A percentile compares a stretch with the other conserved stretches of the same genome.
Conservation (phyloP, 208 protist species). For the Wallacemonas sp. region DNA sequence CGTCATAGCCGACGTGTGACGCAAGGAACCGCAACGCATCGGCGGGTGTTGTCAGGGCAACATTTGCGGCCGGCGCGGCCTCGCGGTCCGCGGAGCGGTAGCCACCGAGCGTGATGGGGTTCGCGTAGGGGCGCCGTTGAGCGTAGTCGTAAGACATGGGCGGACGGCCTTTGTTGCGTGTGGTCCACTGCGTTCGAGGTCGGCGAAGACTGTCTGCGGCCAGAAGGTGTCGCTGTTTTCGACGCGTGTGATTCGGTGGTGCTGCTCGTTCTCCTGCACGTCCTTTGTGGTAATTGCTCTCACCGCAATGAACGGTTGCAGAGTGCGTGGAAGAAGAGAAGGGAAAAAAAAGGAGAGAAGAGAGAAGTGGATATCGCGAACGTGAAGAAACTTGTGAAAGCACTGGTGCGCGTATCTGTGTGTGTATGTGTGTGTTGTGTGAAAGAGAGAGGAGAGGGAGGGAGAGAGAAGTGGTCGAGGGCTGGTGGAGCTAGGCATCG, state of each 20-base stretch:
- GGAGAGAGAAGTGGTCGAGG: no score
- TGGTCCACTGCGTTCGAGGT: no score
- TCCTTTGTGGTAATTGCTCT: no score
- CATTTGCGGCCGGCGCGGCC: conserved; percentile 20
- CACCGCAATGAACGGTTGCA: no score
- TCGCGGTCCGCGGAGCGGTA: conserved; percentile 41
- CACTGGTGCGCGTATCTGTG: background rate
- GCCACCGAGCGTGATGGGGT: conserved; percentile 46
- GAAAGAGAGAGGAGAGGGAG: background rate
- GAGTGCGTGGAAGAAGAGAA: conserved; percentile 12
- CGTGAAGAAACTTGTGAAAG: background rate
- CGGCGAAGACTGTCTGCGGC: no score
- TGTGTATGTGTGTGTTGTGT: background rate
- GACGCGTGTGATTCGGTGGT: no score
- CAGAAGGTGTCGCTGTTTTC: no score
- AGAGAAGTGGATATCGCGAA: background rate
- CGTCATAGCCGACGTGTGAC: conserved; percentile 56
- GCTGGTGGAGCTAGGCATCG: no score
- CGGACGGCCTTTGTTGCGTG: no score
- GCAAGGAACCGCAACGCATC: conserved; percentile 62
- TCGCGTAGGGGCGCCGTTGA: conserved; percentile 68
- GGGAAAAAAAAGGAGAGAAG: conserved; percentile 14
- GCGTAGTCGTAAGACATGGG: conserved; percentile 39
- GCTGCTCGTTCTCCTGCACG: no score
- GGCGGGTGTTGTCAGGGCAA: conserved; percentile 30